Conservation (phyloP, 768 basidiomycete species). For the Rhizopogon vulgaris region DNA sequence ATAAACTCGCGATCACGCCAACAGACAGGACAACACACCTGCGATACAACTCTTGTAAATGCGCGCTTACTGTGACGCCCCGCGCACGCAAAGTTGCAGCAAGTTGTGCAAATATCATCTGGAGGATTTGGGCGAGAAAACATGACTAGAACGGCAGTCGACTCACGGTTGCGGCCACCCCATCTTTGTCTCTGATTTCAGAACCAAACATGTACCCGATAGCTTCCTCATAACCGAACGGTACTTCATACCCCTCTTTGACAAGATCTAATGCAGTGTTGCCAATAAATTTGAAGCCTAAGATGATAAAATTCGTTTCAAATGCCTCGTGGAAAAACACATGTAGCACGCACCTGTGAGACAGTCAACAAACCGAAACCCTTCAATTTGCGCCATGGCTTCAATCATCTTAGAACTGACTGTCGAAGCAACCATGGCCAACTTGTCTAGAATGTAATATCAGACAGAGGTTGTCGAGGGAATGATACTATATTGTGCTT, state of each 20-base stretch:
- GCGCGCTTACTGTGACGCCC: conserved; percentile 47
- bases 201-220: conserved; percentile 88
- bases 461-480: conserved; percentile 40
- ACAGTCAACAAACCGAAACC: conserved; percentile 81
- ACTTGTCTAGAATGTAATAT: conserved; percentile 40
- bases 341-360: conserved; percentile 55
- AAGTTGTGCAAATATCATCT: conserved; percentile 71
- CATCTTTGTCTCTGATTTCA: conserved; percentile 81
- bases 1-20: conserved; percentile 1
- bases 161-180: conserved; percentile 71
- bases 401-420: conserved; percentile 90
- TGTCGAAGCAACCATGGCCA: conserved; percentile 85
- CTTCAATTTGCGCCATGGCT: conserved; percentile 66
- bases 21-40: conserved; percentile 33
- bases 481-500: conserved; percentile 14
- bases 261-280: conserved; percentile 70
- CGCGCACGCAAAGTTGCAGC: conserved; percentile 42
- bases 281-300: conserved; percentile 89
- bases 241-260: conserved; percentile 60
- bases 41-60: conserved; percentile 59
- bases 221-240: conserved; percentile 88
- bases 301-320: background rate
- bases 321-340: background rate
- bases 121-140: background rate
- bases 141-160: background rate